A percentile compares a stretch with the other conserved stretches of the same genome.
Evolutionary conservation across 2,329 filamentous ascomycete genomes (phyloP).

Genomic region (Geosmithia flava): DNA sequence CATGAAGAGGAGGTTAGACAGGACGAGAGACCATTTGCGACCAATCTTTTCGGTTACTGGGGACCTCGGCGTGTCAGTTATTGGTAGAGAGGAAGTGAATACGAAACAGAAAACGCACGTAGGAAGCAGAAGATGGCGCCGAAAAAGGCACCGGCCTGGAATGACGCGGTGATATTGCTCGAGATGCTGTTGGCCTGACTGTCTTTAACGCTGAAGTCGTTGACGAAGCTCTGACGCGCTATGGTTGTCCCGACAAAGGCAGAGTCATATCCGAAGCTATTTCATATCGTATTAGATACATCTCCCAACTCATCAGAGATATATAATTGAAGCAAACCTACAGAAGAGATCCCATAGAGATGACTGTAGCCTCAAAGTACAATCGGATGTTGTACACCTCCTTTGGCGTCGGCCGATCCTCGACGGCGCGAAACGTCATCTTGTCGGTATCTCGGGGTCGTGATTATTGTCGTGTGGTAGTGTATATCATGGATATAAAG

Average conservation of each 20-base stretch:
- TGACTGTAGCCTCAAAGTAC: conserved; percentile 33
- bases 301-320: not conserved
- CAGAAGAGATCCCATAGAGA: conserved; percentile 32
- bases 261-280: conserved; percentile 37
- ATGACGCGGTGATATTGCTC: conserved; percentile 31
- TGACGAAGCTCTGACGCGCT: conserved; percentile 31
- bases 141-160: conserved; percentile 39
- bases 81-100: not conserved
- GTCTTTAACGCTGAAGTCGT: conserved; percentile 21
- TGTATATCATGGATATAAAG: too few relatives aligned
- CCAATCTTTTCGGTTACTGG: conserved; percentile 33
- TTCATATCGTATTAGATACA: conserved; percentile 1
- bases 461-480: not conserved
- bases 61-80: not conserved
- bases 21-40: conserved; percentile 35
- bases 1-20: conserved; percentile 29
- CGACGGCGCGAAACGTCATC: conserved; percentile 26
- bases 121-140: conserved; percentile 35
- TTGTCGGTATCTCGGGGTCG: not conserved
- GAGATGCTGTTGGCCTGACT: conserved; percentile 17
- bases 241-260: conserved; percentile 44
- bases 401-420: conserved; percentile 41
- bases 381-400: conserved; percentile 42
- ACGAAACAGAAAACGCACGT: conserved; percentile 8
- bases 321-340: conserved; percentile 7